Conservation (phyloP, 2,329 filamentous ascomycete genomes). For the Aspergillus nomiae region DNA sequence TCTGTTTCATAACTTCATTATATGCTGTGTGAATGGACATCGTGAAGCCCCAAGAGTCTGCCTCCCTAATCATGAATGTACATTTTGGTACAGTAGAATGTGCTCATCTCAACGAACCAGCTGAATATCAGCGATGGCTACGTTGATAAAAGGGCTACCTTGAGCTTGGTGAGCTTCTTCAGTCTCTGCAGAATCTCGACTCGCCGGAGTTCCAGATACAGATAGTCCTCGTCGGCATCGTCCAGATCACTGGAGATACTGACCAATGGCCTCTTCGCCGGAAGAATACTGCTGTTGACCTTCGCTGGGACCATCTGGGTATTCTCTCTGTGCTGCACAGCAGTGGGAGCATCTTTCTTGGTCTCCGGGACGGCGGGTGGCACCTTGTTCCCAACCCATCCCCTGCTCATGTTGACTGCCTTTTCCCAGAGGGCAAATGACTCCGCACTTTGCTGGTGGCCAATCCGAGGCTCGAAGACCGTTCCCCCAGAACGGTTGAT, state of each 20-base stretch:
- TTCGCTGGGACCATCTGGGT: slow-evolving; percentile 15
- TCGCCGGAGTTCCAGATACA: slow-evolving; percentile 37
- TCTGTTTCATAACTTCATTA: background rate
- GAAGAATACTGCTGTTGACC: slow-evolving; percentile 19
- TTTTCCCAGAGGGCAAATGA: slow-evolving; percentile 71
- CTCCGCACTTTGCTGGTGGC: slow-evolving; percentile 53
- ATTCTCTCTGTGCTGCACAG: slow-evolving; percentile 12
- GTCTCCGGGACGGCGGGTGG: background rate
- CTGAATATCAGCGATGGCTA: background rate
- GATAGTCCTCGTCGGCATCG: slow-evolving; percentile 38
- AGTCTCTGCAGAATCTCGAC: slow-evolving; percentile 38
- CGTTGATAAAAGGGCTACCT: slow-evolving; percentile 16
- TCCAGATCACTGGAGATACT: slow-evolving; percentile 32
- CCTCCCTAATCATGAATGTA: background rate
- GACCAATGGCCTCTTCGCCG: slow-evolving; percentile 19
- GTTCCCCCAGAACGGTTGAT: slow-evolving; percentile 71
- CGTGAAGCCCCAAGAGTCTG: background rate
- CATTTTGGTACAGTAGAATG: background rate
- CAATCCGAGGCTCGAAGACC: slow-evolving; percentile 68
- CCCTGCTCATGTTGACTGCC: slow-evolving; percentile 73
- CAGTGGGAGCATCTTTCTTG: slow-evolving; percentile 8
- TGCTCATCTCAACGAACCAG: background rate
- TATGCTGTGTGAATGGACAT: background rate
- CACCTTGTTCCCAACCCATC: slow-evolving; percentile 54
- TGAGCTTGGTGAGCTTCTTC: slow-evolving; percentile 32